These are phyloP conservation scores for Rhizodiscina lignyota DNA, from an alignment of 495 filamentous ascomycete species.

Conservation along the genomic window DNA sequence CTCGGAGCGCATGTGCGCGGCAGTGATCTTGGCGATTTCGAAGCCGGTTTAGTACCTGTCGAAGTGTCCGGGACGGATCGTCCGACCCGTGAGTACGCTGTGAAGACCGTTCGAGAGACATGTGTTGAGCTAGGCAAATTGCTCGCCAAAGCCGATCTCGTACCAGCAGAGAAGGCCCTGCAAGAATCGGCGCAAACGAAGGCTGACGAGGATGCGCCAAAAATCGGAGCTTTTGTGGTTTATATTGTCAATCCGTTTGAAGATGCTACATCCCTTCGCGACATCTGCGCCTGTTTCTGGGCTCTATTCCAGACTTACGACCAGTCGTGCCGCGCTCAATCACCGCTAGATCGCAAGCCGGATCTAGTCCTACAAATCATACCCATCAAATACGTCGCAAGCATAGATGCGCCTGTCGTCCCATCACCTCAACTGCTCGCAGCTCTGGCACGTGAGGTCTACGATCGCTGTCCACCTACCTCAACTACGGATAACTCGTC, in stretches of 20 bases:
- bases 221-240: conserved; percentile 64
- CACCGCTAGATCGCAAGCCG: conserved; percentile 3
- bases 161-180: conserved; percentile 14
- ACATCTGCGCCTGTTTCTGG: conserved; percentile 66
- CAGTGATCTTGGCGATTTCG: conserved; percentile 30
- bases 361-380: conserved; percentile 76
- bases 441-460: conserved; percentile 61
- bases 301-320: conserved; percentile 55
- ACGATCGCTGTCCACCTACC: conserved; percentile 60
- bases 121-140: conserved; percentile 11
- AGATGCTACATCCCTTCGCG: conserved; percentile 44
- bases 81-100: conserved; percentile 3
- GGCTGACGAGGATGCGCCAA: conserved; percentile 7
- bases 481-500: conserved; percentile 23
- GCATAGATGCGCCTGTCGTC: not conserved
- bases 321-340: conserved; percentile 27
- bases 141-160: conserved; percentile 6
- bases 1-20: conserved; percentile 54
- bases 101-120: conserved; percentile 9
- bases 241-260: conserved; percentile 71
- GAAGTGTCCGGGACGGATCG: conserved; percentile 11
- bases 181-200: conserved; percentile 10
- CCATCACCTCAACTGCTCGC: not conserved
- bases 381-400: conserved; percentile 45
- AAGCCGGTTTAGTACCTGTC: conserved; percentile 44